Evolutionary conservation across 768 basidiomycete genomes (phyloP).

Genomic region (Serendipita indica): DNA sequence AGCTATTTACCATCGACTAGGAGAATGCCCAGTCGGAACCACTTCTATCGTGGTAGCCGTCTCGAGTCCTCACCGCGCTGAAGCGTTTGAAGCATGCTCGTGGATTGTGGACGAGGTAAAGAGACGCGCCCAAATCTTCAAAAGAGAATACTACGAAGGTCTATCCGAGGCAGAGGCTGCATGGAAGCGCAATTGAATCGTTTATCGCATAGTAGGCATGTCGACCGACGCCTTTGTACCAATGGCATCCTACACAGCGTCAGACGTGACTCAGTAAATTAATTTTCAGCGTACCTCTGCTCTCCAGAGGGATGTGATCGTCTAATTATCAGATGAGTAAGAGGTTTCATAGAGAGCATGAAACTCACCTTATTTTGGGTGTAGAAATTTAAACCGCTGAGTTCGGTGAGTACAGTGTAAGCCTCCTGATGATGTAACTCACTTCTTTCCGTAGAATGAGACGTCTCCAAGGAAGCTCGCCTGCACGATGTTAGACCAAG

Average conservation of each 20-base stretch:
- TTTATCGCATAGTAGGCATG: conserved; percentile 53
- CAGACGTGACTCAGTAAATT: background rate
- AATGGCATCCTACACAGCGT: conserved; percentile 39
- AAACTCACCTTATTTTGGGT: conserved; percentile 66
- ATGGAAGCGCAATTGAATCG: background rate
- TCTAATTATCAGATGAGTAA: conserved; percentile 33
- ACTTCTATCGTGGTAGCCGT: conserved; percentile 77
- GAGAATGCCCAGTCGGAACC: conserved; percentile 60
- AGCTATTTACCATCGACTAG: conserved; percentile 59
- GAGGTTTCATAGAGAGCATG: background rate
- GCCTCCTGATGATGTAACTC: no score
- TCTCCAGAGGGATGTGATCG: conserved; percentile 85
- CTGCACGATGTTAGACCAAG: conserved; percentile 20
- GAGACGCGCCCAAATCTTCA: conserved; percentile 76
- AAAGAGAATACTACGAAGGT: conserved; percentile 73
- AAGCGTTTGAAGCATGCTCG: conserved; percentile 68
- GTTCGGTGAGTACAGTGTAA: no score
- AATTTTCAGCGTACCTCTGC: conserved; percentile 36
- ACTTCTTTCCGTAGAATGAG: conserved; percentile 84
- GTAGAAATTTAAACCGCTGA: conserved; percentile 79
- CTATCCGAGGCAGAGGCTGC: background rate
- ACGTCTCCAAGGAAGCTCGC: conserved; percentile 72
- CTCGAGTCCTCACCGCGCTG: conserved; percentile 68
- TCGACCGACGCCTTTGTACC: conserved; percentile 66
- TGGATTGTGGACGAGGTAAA: conserved; percentile 78